Conservation (phyloP, 1,139 yeast species). For the Scheffersomyces titani region DNA sequence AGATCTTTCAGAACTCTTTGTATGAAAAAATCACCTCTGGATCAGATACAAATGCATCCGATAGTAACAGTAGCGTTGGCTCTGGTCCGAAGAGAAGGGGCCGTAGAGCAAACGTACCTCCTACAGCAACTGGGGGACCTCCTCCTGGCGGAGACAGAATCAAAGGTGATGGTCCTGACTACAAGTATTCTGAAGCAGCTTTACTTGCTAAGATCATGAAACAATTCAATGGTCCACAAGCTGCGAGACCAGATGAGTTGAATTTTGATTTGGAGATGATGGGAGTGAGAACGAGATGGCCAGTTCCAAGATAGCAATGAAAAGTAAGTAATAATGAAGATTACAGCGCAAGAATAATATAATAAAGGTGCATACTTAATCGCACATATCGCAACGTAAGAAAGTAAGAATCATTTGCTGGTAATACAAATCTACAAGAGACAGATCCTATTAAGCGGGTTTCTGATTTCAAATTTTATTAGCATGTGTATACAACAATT, state of each 20-base stretch:
- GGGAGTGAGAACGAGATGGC: constrained; percentile 43
- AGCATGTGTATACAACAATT: not conserved
- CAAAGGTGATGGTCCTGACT: constrained; percentile 20
- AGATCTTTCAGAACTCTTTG: constrained; percentile 42
- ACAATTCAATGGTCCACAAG: constrained; percentile 44
- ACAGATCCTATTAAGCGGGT: not conserved
- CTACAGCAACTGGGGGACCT: constrained; percentile 10
- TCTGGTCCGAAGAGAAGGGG: constrained; percentile 24
- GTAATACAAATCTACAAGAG: too few relatives aligned
- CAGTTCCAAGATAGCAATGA: constrained; percentile 12
- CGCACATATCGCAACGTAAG: not conserved
- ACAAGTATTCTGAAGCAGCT: constrained; percentile 36
- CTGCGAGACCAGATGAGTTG: constrained; percentile 37
- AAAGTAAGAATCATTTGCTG: not conserved
- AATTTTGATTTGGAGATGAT: constrained; percentile 36
- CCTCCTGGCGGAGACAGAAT: constrained; percentile 11
- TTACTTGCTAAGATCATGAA: constrained; percentile 47
- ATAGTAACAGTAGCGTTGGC: constrained; percentile 11
- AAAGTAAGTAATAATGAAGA: not conserved
- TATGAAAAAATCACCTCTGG: constrained; percentile 46
- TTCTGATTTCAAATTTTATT: not conserved
- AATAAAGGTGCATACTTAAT: not conserved
- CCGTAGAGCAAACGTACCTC: constrained; percentile 23
- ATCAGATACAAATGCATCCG: constrained; percentile 39
- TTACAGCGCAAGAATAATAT: not conserved